Base-by-base conservation (phyloP, 768 basidiomycete genomes). In the Boletellus emodensis region DNA sequence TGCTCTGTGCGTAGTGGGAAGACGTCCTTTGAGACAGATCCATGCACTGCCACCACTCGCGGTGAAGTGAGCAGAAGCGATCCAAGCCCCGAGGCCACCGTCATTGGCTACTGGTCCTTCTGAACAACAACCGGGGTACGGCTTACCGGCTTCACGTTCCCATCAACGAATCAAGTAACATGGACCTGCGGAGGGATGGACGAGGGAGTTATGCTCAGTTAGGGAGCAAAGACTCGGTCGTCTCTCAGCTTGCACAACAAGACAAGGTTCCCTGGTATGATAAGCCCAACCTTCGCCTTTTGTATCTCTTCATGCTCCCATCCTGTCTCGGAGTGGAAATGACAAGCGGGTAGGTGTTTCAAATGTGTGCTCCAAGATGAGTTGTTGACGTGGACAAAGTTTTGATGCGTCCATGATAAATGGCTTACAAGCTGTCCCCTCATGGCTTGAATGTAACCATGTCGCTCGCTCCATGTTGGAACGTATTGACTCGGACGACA, bases 231-330 rank as follows among this genome's bases (percentile, higher is more conserved):
- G 39, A 56, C 3, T 44, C 49, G 3, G 35, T 49, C 12, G 59
- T 60, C 42, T 54, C 52, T 36, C 49, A 47, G 12, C 54, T 60
- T n/a, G 58, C 44, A 1, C 35, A 53, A 12, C 70, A 75, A 48
- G 82, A 85, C 58, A 71, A 65, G 22, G 71, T 71, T 1, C 80
- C 80, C 40, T 83, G 83, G 83, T 83, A 83, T 60, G 61, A 61
- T 54, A 85, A 84, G 53, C 80, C 71, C 2, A 83, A 83, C 53
- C 65, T 85, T 51, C 67, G 81, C 17, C 36, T 70, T 15, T 56
- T 83, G 34, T 84, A 85, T 62, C 49, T 84, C 22, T 47, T 83
- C 45, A 71, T 84, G 61, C 70, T 83, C 53, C 82, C 81, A 20
- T 48, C 53, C 2, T 54, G 53, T 47, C 18, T 61, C 1, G 46